Evolutionary conservation across 2,329 filamentous ascomycete species (phyloP), one percentile per base, ranked within the genome.

Genomic region (Lecanosticta acicola): DNA sequence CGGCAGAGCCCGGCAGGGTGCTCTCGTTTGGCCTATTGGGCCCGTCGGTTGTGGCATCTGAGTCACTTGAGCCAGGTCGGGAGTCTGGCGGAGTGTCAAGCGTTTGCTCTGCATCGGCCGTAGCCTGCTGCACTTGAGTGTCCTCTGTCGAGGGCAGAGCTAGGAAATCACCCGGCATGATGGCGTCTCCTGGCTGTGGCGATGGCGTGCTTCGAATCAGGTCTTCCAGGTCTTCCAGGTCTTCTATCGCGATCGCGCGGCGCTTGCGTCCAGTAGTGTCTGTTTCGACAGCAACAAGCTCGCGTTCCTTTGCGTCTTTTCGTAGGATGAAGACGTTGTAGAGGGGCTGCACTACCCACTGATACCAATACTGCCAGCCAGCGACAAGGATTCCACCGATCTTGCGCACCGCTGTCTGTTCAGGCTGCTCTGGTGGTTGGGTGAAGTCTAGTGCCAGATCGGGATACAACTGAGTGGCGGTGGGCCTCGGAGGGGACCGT

Each of bases 211-310:
- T n/a, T n/a, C n/a, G n/a, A n/a, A n/a, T n/a, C n/a, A n/a, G n/a
- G n/a, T n/a, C n/a, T n/a, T n/a, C n/a, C n/a, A n/a, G n/a, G n/a
- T n/a, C n/a, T n/a, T n/a, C n/a, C n/a, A n/a, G n/a, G n/a, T n/a
- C n/a, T n/a, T n/a, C n/a, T n/a, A n/a, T n/a, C 17, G 50, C 45
- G 9, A 56, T 41, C 14, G 51, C 51, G 19, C 53, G 50, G 42
- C 53, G 47, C 40, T 56, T 56, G 38, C 32, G 32, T 10, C 43
- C 43, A 16, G 26, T 43, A 7, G 37, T 40, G 35, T 45, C 19
- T 32, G 52, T 46, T 20, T 47, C 46, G 14, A 55, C 37, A 21
- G 51, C 53, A 37, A 52, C 16, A 13, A 53, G 41, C 36, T 56
- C 51, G n/a, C 17, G 13, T 13, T n/a, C n/a, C n/a, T n/a, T n/a